Evolutionary conservation across 2,329 filamentous ascomycete genomes (phyloP).

Genomic region (Aspergillus quadrilineatus): DNA sequence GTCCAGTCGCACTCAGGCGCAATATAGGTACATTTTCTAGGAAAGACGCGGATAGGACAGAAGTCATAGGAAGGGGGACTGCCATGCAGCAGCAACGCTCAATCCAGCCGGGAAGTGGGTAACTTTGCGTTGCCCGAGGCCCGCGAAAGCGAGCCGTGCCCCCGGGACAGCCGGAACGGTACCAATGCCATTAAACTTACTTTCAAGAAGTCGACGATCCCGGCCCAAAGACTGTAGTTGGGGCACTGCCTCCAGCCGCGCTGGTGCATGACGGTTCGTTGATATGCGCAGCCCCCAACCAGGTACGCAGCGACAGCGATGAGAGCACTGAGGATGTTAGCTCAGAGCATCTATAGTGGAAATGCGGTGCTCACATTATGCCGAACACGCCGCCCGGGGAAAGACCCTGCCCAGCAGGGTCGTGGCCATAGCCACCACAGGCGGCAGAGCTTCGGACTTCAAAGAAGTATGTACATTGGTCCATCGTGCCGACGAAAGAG

Average conservation of each 20-base stretch:
- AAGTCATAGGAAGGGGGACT: constrained; percentile 15
- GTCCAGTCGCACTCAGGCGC: no score
- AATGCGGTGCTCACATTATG: constrained; percentile 64
- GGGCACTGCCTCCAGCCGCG: constrained; percentile 93
- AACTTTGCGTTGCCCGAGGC: constrained; percentile 25
- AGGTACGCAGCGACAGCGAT: constrained; percentile 84
- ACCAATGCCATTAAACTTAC: constrained; percentile 58
- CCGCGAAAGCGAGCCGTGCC: constrained; percentile 23
- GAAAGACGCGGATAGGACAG: constrained; percentile 5
- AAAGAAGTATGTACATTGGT: constrained; percentile 95
- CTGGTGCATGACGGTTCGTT: constrained; percentile 89
- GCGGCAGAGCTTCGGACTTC: constrained; percentile 83
- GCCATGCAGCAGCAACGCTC: constrained; percentile 27
- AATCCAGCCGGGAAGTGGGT: constrained; percentile 39
- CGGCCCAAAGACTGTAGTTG: constrained; percentile 90
- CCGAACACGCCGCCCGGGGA: constrained; percentile 78
- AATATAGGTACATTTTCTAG: constrained; percentile 6
- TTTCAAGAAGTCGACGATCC: constrained; percentile 78
- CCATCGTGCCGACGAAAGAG: constrained; percentile 83
- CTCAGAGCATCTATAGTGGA: neutral
- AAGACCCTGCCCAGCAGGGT: constrained; percentile 54
- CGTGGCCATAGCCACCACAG: constrained; percentile 68
- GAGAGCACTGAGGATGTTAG: constrained; percentile 41
- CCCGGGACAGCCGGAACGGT: constrained; percentile 31
- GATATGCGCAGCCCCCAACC: constrained; percentile 90